A percentile compares a stretch with the other conserved stretches of the same genome.
Conservation (phyloP, 2,329 filamentous ascomycete species). For the Achaetomium macrosporum region DNA sequence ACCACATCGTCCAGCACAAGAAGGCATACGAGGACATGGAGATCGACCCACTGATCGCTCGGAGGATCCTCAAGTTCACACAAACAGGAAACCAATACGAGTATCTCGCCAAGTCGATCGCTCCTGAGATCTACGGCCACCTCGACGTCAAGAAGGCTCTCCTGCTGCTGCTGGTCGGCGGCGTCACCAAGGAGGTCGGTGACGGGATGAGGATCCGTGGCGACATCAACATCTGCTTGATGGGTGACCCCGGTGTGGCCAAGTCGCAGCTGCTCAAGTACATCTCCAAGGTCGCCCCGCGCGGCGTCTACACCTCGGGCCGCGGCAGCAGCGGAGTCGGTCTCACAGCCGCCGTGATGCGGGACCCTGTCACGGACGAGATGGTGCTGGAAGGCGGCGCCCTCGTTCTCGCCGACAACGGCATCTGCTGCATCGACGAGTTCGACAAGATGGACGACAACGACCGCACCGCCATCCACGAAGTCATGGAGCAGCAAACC, state of each 20-base stretch:
- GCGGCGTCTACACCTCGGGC: slow-evolving; percentile 79
- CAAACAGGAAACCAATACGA: slow-evolving; percentile 91
- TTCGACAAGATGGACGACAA: slow-evolving; percentile 89
- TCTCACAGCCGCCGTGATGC: slow-evolving; percentile 78
- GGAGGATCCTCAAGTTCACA: slow-evolving; percentile 78
- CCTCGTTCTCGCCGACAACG: slow-evolving; percentile 73
- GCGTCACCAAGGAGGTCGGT: slow-evolving; percentile 92
- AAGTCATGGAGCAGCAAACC: slow-evolving; percentile 85
- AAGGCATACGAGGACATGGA: slow-evolving; percentile 93
- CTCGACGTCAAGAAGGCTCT: slow-evolving; percentile 97
- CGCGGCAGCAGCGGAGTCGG: slow-evolving; percentile 76
- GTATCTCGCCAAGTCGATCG: slow-evolving; percentile 90
- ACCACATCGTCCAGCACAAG: slow-evolving; percentile 92
- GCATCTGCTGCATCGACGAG: slow-evolving; percentile 81
- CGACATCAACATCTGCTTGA: slow-evolving; percentile 96
- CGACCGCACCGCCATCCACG: slow-evolving; percentile 76
- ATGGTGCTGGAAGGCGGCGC: slow-evolving; percentile 80
- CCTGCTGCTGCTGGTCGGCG: slow-evolving; percentile 89
- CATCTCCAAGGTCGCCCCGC: slow-evolving; percentile 94
- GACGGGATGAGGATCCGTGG: slow-evolving; percentile 99
- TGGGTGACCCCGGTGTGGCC: slow-evolving; percentile 99
- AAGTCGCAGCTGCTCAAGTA: slow-evolving; percentile 98
- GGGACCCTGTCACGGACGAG: slow-evolving; percentile 75
- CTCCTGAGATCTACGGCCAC: slow-evolving; percentile 94
- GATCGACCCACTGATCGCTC: slow-evolving; percentile 72